Conservation (phyloP, 768 basidiomycete species). For the Tubosaeta brunneosetosa region DNA sequence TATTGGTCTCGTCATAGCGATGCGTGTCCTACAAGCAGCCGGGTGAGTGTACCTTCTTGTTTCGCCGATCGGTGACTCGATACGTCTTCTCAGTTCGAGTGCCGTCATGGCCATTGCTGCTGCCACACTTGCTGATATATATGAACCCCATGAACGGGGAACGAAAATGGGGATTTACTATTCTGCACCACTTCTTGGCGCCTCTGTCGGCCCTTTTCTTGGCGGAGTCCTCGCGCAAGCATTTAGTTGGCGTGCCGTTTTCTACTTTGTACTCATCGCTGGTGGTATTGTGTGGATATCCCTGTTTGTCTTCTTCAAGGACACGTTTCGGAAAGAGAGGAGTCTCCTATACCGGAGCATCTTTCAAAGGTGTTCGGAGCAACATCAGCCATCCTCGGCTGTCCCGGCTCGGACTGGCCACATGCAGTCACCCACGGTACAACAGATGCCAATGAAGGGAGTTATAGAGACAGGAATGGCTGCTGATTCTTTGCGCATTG, state of each 20-base stretch:
- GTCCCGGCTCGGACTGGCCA: not conserved
- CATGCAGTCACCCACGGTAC: too few relatives aligned
- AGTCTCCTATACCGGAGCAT: conserved; percentile 74
- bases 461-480: conserved; percentile 3
- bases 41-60: conserved; percentile 38
- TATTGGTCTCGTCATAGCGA: conserved; percentile 58
- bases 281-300: conserved; percentile 49
- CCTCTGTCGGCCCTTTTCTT: conserved; percentile 60
- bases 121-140: conserved; percentile 76
- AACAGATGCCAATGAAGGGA: not conserved
- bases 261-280: conserved; percentile 74
- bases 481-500: conserved; percentile 6
- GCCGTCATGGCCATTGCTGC: conserved; percentile 72
- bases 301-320: conserved; percentile 66
- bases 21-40: conserved; percentile 60
- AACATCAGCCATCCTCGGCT: conserved; percentile 11
- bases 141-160: conserved; percentile 74
- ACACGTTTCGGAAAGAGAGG: conserved; percentile 80
- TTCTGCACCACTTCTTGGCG: conserved; percentile 71
- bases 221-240: conserved; percentile 64
- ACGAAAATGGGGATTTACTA: conserved; percentile 82
- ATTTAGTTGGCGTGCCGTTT: conserved; percentile 77
- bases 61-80: not conserved
- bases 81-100: conserved; percentile 42
- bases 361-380: conserved; percentile 41